phyloP scores from a whole-genome alignment of 163 green algal genomes.

The Chloromonas sp. region DNA sequence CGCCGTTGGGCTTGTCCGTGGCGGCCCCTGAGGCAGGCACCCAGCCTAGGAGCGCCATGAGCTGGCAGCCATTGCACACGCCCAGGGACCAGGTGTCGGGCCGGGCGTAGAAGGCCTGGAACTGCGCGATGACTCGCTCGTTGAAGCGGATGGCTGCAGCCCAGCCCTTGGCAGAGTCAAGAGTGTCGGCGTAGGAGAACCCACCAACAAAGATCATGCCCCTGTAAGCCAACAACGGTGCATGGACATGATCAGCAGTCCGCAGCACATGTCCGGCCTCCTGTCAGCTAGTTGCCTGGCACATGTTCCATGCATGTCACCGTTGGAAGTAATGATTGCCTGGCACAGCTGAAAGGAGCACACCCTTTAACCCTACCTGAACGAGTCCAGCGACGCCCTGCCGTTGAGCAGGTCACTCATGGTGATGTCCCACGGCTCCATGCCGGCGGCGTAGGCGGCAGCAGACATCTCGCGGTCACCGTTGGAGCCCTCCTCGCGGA shows the following conservation, averaged over 20 bases:
- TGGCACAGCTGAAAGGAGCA: background rate
- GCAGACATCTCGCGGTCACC: conserved; percentile 96
- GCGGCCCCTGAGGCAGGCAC: conserved; percentile 62
- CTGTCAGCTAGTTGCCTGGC: background rate
- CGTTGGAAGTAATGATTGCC: background rate
- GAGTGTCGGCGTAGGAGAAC: conserved; percentile 96
- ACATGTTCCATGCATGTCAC: too few species aligned
- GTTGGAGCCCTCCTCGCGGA: conserved; percentile 95
- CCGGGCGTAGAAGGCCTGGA: conserved; percentile 79
- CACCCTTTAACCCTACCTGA: conserved; percentile 30
- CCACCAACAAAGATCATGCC: conserved; percentile 94
- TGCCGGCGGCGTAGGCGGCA: conserved; percentile 74
- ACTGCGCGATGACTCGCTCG: conserved; percentile 71
- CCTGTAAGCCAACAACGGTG: background rate
- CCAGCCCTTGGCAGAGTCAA: conserved; percentile 98
- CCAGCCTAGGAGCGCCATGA: conserved; percentile 98
- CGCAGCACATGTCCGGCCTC: conserved; percentile 76
- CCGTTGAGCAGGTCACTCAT: conserved; percentile 92
- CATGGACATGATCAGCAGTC: conserved; percentile 20
- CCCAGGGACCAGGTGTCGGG: conserved; percentile 93
- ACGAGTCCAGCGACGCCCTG: conserved; percentile 71
- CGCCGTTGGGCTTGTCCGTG: background rate
- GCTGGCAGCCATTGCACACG: conserved; percentile 98
- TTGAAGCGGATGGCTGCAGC: conserved; percentile 91
- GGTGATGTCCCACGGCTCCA: conserved; percentile 96